Percentiles rank a stretch among this genome's conserved stretches.
These are phyloP conservation scores for Candida palmyrensis DNA, from an alignment of 805 yeast genomes.

Conservation along the genomic window DNA sequence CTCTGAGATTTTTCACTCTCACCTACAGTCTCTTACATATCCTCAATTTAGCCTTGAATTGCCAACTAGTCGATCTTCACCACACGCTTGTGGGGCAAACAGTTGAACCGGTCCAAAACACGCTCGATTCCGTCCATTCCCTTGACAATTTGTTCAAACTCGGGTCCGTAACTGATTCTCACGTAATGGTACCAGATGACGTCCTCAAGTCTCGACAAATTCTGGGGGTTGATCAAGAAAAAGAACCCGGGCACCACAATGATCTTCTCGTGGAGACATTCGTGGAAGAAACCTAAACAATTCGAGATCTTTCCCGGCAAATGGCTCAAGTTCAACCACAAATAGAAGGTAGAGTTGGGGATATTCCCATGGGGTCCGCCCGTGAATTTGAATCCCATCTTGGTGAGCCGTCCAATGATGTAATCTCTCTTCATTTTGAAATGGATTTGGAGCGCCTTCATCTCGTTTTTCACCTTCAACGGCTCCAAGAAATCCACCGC, in stretches of 20 bases:
- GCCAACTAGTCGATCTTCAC: too few relatives aligned
- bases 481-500: constrained; percentile 53
- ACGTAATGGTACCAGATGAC: constrained; percentile 57
- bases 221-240: constrained; percentile 54
- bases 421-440: constrained; percentile 56
- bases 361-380: constrained; percentile 21
- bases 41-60: too few relatives aligned
- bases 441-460: constrained; percentile 54
- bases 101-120: constrained; percentile 38
- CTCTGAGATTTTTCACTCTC: too few relatives aligned
- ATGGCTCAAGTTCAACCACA: constrained; percentile 53
- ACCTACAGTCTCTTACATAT: too few relatives aligned
- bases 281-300: constrained; percentile 60
- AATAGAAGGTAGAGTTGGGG: constrained; percentile 56
- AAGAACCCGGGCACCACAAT: constrained; percentile 61
- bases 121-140: constrained; percentile 61
- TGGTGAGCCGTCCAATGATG: constrained; percentile 40
- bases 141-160: constrained; percentile 40
- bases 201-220: constrained; percentile 43
- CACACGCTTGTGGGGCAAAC: constrained; percentile 35
- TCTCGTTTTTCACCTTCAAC: constrained; percentile 43
- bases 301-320: constrained; percentile 53
- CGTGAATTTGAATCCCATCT: constrained; percentile 51
- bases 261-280: constrained; percentile 53
- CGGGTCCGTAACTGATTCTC: constrained; percentile 58